Evolutionary conservation across 1,284 basidiomycete genomes (phyloP).

Genomic region (Gomphus bonarii): DNA sequence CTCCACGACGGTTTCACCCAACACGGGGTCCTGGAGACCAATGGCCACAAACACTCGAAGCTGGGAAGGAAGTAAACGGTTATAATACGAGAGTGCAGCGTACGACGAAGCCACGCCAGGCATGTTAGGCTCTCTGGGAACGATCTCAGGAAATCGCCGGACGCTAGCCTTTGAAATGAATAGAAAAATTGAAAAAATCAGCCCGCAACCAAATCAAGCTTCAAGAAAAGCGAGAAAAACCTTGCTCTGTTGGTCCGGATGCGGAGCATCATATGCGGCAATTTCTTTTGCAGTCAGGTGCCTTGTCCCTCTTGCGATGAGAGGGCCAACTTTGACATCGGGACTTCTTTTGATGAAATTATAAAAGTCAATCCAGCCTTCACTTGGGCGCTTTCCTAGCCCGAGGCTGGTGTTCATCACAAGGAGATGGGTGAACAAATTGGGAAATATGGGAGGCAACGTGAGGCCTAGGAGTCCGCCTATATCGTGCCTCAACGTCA

Average conservation of each 20-base stretch:
- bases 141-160: conserved; percentile 6
- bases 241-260: conserved; percentile 5
- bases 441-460: conserved; percentile 8
- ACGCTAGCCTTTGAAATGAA: not conserved
- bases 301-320: conserved; percentile 6
- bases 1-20: conserved; percentile 9
- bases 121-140: conserved; percentile 6
- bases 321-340: conserved; percentile 5
- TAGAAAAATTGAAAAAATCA: not conserved
- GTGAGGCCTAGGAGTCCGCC: conserved; percentile 10
- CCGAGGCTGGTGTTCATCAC: conserved; percentile 10
- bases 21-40: conserved; percentile 7
- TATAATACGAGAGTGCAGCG: conserved; percentile 5
- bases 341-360: conserved; percentile 10
- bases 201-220: not conserved
- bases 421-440: conserved; percentile 7
- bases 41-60: conserved; percentile 8
- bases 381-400: conserved; percentile 4
- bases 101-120: conserved; percentile 8
- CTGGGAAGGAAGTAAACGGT: conserved; percentile 2
- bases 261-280: conserved; percentile 9
- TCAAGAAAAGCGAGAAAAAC: not conserved
- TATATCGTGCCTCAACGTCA: not conserved
- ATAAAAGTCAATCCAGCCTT: conserved; percentile 9
- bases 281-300: conserved; percentile 8